Conservation (phyloP, 176 grass and related monocot species). For the Oryza rufipogon region DNA sequence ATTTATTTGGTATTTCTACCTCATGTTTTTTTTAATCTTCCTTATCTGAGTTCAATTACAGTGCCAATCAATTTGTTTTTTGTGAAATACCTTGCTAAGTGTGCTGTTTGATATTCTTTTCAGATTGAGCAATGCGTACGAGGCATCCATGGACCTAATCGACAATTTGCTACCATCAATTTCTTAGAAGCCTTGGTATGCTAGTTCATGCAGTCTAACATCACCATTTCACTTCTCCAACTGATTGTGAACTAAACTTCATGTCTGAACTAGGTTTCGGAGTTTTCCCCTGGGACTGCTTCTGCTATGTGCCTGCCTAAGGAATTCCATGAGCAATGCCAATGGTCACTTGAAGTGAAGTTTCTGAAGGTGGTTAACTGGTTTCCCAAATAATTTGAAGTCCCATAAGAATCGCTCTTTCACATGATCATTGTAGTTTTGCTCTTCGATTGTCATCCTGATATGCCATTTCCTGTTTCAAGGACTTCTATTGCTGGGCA, state of each 20-base stretch:
- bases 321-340: conserved; percentile 86
- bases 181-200: conserved; percentile 91
- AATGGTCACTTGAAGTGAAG: conserved; percentile 79
- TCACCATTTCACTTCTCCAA: conserved; percentile 2
- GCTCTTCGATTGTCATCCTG: conserved; percentile 36
- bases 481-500: conserved; percentile 98
- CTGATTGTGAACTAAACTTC: conserved; percentile 22
- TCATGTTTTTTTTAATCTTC: background rate
- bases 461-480: conserved; percentile 39
- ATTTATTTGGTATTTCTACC: conserved; percentile 15
- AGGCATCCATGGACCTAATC: conserved; percentile 63
- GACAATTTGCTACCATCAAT: conserved; percentile 75
- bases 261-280: conserved; percentile 71
- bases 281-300: conserved; percentile 91
- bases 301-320: conserved; percentile 91
- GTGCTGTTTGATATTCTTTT: conserved; percentile 48
- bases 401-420: conserved; percentile 1
- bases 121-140: conserved; percentile 91
- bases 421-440: conserved; percentile 18
- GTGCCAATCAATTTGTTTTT: conserved; percentile 2
- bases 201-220: conserved; percentile 24
- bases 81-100: conserved; percentile 15
- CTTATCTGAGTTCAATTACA: conserved; percentile 10
- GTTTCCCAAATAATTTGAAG: background rate
- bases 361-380: conserved; percentile 80